A percentile compares a stretch with the other conserved stretches of the same genome.
These are phyloP conservation scores for Boeremia exigua DNA, from an alignment of 2,329 filamentous ascomycete species.

Conservation along the genomic window DNA sequence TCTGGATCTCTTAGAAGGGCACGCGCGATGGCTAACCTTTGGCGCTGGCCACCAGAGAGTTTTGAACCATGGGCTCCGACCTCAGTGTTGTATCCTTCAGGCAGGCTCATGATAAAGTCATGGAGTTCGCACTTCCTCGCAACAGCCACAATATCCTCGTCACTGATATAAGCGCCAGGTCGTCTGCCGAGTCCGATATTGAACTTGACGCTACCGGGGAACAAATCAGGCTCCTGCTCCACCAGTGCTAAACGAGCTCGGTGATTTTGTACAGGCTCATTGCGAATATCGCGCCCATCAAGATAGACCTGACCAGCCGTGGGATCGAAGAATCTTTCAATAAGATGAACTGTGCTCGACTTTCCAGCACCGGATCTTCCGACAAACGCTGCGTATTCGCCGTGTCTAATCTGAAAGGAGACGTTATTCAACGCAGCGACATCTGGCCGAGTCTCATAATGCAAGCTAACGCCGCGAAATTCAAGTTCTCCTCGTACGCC, in stretches of 20 bases:
- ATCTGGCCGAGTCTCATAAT: constrained; percentile 40
- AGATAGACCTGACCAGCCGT: constrained; percentile 48
- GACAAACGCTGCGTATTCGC: constrained; percentile 51
- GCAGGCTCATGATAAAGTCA: constrained; percentile 55
- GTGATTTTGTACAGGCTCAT: constrained; percentile 45
- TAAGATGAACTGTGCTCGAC: constrained; percentile 53
- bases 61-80: constrained; percentile 52
- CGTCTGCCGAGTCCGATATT: constrained; percentile 52
- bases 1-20: constrained; percentile 55
- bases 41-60: constrained; percentile 55
- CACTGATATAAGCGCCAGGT: constrained; percentile 29
- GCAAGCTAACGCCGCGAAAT: constrained; percentile 42
- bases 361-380: constrained; percentile 56
- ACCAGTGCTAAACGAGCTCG: constrained; percentile 52
- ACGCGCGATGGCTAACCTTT: constrained; percentile 55
- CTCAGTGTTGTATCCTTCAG: constrained; percentile 56
- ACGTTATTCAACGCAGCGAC: constrained; percentile 47
- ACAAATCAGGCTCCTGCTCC: constrained; percentile 54
- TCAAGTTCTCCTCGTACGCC: constrained; percentile 39
- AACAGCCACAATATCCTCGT: constrained; percentile 42
- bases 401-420: constrained; percentile 47
- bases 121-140: constrained; percentile 54
- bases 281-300: constrained; percentile 51
- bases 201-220: constrained; percentile 52
- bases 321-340: constrained; percentile 55